Conservation (phyloP, 192 early-diverging fungal species). For the Coemansia sp. region DNA sequence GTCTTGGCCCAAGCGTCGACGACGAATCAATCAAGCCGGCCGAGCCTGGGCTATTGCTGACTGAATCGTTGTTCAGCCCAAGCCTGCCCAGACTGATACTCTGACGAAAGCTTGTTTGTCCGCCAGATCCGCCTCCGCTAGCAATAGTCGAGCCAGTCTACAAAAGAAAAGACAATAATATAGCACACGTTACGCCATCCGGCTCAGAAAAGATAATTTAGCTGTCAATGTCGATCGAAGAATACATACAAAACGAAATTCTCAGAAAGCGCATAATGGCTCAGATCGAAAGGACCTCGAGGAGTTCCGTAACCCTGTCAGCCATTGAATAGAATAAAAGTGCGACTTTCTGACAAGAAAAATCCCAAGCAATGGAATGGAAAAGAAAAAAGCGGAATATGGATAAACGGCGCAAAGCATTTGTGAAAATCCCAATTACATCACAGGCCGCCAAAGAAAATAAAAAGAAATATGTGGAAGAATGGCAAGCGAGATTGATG, state of each 20-base stretch:
- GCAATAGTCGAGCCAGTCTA: conserved; percentile 33
- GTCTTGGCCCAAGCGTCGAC: conserved; percentile 15
- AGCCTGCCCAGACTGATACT: conserved; percentile 26
- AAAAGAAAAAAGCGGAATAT: neutral
- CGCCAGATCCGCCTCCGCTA: conserved; percentile 19
- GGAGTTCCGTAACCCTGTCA: too few species aligned
- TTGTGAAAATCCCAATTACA: conserved; percentile 9
- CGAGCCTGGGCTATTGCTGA: conserved; percentile 8
- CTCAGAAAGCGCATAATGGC: too few species aligned
- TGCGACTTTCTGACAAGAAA: neutral
- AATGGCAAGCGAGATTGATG: neutral
- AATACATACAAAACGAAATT: neutral
- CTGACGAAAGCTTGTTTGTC: conserved; percentile 29
- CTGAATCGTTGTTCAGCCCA: conserved; percentile 9
- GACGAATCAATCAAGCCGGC: conserved; percentile 17
- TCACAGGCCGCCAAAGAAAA: neutral
- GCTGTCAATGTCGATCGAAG: neutral
- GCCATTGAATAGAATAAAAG: too few species aligned
- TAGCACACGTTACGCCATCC: neutral
- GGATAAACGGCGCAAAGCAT: neutral
- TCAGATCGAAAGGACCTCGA: too few species aligned
- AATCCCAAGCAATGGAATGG: neutral
- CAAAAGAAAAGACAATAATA: neutral
- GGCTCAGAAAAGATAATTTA: neutral
- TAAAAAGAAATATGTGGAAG: conserved; percentile 1